Evolutionary conservation across 1,284 basidiomycete genomes (phyloP).

Genomic region (Ustilago lituana): DNA sequence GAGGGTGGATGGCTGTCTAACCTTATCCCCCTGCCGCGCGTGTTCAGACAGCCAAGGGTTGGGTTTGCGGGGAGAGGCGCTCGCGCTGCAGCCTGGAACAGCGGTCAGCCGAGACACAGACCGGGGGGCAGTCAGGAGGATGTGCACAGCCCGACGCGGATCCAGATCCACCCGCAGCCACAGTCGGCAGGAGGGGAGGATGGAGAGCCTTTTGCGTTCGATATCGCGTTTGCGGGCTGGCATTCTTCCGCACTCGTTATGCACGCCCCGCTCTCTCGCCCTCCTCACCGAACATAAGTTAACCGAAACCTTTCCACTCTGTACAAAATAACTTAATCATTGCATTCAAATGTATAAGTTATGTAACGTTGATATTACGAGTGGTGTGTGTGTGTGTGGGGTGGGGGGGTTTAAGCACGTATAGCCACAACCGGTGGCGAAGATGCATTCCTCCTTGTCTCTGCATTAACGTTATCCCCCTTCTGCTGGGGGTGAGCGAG

Average conservation of each 20-base stretch:
- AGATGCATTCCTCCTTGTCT: too few species aligned
- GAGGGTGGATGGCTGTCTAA: constrained; percentile 13
- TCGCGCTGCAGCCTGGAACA: neutral
- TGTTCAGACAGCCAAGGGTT: constrained; percentile 13
- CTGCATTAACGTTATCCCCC: too few species aligned
- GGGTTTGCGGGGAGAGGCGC: constrained; percentile 12
- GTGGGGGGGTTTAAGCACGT: too few species aligned
- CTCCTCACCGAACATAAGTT: neutral
- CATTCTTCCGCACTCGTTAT: constrained; percentile 34
- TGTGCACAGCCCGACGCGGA: neutral
- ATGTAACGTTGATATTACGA: too few species aligned
- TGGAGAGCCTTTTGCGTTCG: constrained; percentile 35
- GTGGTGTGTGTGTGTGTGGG: neutral
- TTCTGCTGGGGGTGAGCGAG: too few species aligned
- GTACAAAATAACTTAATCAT: too few species aligned
- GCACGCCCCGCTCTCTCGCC: neutral
- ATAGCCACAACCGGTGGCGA: too few species aligned
- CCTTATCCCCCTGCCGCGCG: constrained; percentile 7
- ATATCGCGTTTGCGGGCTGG: constrained; percentile 51
- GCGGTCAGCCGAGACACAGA: neutral
- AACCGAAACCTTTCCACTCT: too few species aligned
- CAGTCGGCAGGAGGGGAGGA: neutral
- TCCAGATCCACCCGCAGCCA: constrained; percentile 1
- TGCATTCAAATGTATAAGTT: too few species aligned
- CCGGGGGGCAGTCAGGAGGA: neutral